Percentiles rank a stretch among this genome's conserved stretches.
Evolutionary conservation across 768 basidiomycete genomes (phyloP).

Genomic region (Botryobasidium botryosum): DNA sequence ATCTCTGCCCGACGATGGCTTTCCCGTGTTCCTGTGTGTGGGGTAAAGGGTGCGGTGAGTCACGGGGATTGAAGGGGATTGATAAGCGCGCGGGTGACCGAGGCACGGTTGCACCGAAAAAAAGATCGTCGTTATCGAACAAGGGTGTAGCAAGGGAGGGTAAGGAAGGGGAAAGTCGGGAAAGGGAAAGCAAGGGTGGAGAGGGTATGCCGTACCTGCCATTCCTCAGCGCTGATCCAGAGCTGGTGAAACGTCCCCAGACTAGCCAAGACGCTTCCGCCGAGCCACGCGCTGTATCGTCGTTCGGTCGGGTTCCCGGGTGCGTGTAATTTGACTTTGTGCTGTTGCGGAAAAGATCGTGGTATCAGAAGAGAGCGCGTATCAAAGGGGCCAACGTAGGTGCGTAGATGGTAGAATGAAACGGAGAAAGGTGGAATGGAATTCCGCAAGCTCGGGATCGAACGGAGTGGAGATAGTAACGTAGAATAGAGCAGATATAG

Average conservation of each 20-base stretch:
- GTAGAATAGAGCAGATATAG: no score
- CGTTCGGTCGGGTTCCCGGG: constrained; percentile 84
- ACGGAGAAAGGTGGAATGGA: neutral
- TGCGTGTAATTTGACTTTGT: constrained; percentile 78
- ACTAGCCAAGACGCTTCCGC: constrained; percentile 86
- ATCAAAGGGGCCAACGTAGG: neutral
- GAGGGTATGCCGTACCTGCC: constrained; percentile 42
- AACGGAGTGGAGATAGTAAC: no score
- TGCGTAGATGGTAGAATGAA: neutral
- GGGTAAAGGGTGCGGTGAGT: no score
- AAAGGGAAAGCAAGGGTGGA: neutral
- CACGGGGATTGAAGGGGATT: no score
- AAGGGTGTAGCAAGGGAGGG: no score
- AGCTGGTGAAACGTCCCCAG: constrained; percentile 95
- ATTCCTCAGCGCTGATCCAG: constrained; percentile 89
- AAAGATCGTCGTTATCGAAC: no score
- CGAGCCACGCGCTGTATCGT: constrained; percentile 86
- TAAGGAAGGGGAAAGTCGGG: constrained; percentile 2
- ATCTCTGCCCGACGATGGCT: constrained; percentile 66
- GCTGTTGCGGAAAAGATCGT: constrained; percentile 11
- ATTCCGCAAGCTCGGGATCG: no score
- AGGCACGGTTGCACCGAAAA: no score
- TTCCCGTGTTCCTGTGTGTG: constrained; percentile 74
- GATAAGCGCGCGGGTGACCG: no score
- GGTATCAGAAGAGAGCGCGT: neutral